Conservation (phyloP, 371 early-diverging fungal genomes). For the Zychaea mexicana region DNA sequence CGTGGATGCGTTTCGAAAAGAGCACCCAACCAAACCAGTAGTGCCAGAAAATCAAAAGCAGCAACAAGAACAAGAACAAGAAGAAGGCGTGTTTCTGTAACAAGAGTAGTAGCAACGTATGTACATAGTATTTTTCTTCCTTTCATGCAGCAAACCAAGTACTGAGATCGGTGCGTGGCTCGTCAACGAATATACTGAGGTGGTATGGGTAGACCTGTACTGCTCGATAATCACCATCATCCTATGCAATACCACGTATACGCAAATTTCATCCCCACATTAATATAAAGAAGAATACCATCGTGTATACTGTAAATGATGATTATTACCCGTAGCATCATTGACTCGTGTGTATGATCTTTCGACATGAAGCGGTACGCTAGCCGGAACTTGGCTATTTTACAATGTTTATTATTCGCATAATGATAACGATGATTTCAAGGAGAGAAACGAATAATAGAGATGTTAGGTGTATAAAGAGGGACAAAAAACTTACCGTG, state of each 20-base stretch:
- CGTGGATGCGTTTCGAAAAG: slow-evolving; percentile 30
- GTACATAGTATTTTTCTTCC: not conserved
- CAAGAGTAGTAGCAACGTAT: not conserved
- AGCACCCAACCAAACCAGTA: slow-evolving; percentile 12
- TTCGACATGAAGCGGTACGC: slow-evolving; percentile 14
- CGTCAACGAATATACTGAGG: slow-evolving; percentile 10
- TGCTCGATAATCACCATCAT: slow-evolving; percentile 9
- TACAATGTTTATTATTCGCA: not conserved
- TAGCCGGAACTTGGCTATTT: slow-evolving; percentile 9
- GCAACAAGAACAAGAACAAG: not conserved
- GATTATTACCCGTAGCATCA: not conserved
- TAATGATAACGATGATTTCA: not conserved
- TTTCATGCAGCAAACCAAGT: slow-evolving; percentile 14
- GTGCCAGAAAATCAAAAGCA: no score
- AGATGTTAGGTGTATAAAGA: no score
- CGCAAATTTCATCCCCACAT: not conserved
- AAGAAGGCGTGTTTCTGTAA: slow-evolving; percentile 25
- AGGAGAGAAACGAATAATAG: no score
- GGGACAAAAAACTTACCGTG: slow-evolving; percentile 2
- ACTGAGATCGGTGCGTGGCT: slow-evolving; percentile 7
- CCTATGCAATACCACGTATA: not conserved
- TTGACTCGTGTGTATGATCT: slow-evolving; percentile 5
- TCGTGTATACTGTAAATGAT: no score
- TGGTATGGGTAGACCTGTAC: slow-evolving; percentile 18
- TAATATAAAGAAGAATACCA: not conserved